Evolutionary conservation across 202 grass and related monocot genomes (phyloP).

Genomic region (Setaria viridis): DNA sequence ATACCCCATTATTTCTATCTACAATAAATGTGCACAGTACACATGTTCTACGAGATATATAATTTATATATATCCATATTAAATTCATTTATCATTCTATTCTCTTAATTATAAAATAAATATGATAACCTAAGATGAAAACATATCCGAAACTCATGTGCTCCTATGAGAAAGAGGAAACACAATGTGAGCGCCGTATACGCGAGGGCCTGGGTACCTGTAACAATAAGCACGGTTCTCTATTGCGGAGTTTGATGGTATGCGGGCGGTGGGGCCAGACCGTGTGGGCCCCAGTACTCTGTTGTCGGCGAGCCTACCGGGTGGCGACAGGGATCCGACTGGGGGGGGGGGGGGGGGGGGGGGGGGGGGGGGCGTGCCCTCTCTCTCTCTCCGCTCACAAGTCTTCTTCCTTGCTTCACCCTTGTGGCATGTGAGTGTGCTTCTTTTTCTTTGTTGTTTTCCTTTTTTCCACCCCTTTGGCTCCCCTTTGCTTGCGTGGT

Average conservation of each 20-base stretch:
- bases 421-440: constrained; percentile 47
- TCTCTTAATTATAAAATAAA: too few relatives aligned
- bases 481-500: constrained; percentile 30
- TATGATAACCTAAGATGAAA: too few relatives aligned
- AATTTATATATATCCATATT: neutral
- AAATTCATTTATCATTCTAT: too few relatives aligned
- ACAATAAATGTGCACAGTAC: neutral
- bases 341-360: neutral
- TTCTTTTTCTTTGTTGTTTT: constrained; percentile 32
- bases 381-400: neutral
- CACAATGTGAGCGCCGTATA: too few relatives aligned
- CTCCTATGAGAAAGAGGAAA: neutral
- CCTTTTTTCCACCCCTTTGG: constrained; percentile 11
- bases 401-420: neutral
- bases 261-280: neutral
- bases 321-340: constrained; percentile 56
- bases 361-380: too few relatives aligned
- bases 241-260: neutral
- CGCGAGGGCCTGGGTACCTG: neutral
- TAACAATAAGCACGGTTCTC: constrained; percentile 8
- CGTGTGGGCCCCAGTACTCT: constrained; percentile 33
- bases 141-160: too few relatives aligned
- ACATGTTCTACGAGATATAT: neutral
- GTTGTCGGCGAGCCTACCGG: constrained; percentile 54
- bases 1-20: neutral